Percentiles rank a stretch among this genome's conserved stretches.
Conservation (phyloP, 306 rosid genomes). For the barrel medic (Medicago truncatula) region DNA sequence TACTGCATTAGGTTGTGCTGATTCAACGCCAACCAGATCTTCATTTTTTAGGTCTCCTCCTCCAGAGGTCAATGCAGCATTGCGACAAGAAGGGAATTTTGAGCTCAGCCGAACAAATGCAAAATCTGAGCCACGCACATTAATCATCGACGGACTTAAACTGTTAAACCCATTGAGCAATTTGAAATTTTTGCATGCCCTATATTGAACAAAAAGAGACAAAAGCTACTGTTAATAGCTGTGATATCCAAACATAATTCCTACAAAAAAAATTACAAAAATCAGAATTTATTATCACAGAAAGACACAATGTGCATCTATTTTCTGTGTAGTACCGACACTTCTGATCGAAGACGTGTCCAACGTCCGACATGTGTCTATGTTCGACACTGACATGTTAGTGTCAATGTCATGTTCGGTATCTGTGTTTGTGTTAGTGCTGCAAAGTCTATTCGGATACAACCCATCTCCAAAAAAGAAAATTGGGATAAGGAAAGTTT, state of each 20-base stretch:
- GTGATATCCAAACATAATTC: background rate
- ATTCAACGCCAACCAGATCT: slow-evolving; percentile 40
- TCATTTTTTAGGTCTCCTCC: slow-evolving; percentile 52
- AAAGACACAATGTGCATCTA: background rate
- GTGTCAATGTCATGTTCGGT: too few species aligned
- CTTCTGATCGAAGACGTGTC: too few species aligned
- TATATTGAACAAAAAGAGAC: slow-evolving; percentile 21
- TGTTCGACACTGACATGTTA: too few species aligned
- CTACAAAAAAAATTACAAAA: background rate
- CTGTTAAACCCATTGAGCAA: slow-evolving; percentile 40
- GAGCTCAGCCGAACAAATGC: slow-evolving; percentile 36
- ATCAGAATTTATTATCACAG: slow-evolving; percentile 1
- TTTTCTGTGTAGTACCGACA: background rate
- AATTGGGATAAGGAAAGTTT: background rate
- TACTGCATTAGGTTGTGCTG: slow-evolving; percentile 48
- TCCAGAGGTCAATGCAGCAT: slow-evolving; percentile 60
- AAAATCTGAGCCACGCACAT: slow-evolving; percentile 28
- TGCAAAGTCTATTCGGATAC: background rate
- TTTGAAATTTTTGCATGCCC: slow-evolving; percentile 36
- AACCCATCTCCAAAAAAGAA: slow-evolving; percentile 3
- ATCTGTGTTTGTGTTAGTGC: too few species aligned
- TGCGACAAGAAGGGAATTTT: slow-evolving; percentile 41
- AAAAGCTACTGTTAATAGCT: slow-evolving; percentile 1
- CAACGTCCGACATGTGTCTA: too few species aligned
- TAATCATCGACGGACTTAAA: slow-evolving; percentile 14